Evolutionary conservation across 2,329 filamentous ascomycete species (phyloP), one percentile per base, ranked within the genome.

Genomic region (Penicillium corylophilum): DNA sequence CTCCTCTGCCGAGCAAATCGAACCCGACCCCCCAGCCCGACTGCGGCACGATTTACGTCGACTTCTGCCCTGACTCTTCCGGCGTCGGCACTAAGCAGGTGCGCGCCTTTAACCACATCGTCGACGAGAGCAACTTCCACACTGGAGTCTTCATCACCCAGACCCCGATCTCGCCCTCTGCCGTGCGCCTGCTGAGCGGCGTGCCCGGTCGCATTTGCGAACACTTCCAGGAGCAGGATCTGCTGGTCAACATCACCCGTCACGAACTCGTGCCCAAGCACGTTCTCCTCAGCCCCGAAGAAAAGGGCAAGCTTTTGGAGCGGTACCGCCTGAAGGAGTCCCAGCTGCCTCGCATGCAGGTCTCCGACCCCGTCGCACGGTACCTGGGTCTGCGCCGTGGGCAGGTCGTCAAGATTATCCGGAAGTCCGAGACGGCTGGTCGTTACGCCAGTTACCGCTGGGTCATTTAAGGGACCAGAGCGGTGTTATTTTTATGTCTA

Each of bases 391-490:
- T 99, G 70, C 88, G 89, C 78, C 83, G 92, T 69, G 91, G 92
- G 3, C 89, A 96, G 74, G 92, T 99, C 3, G 94, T 99, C 66
- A 99, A 99, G 83, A 99, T 99, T 65, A 96, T 99, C 66, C 82
- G 94, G 60, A 92, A 88, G 72, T 92, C 87, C 68, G 94, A 97
- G 80, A 99, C 94, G 50, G 94, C 94, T 13, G 94, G 94, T 55
- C 82, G 94, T 47, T 99, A 99, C 75, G 94, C 94, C 44, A 96
- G 90, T 82, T 99, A 99, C 75, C 81, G 93, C 64, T 86, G 83
- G 83, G 82, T 79, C 29, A 77, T 77, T 48, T 78, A 67, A 33
- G 18, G 23, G 5, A n/a, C 40, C 20, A 26, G 36, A 39, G 18
- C 4, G n/a, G 18, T 24, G 26, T 23, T 18, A 15, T 50, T 31